Percentiles rank a stretch among this genome's conserved stretches.
phyloP scores from a whole-genome alignment of 495 filamentous ascomycete species.

The Hamigera avellanea region DNA sequence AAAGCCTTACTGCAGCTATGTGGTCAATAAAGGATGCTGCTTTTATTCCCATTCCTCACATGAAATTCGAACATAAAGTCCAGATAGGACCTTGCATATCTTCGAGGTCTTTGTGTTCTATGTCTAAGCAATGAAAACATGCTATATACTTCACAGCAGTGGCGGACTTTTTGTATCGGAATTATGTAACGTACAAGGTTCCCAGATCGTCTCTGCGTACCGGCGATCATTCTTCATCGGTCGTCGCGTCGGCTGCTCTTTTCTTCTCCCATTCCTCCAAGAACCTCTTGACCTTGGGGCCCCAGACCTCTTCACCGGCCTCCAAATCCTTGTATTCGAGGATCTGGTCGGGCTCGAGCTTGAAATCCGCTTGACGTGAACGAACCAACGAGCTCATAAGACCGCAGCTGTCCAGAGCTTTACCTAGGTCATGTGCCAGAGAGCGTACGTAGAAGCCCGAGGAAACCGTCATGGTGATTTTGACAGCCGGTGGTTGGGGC shows the following conservation, averaged over 20 bases:
- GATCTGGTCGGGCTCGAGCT: slow-evolving; percentile 51
- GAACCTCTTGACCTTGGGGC: slow-evolving; percentile 54
- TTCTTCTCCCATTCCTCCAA: slow-evolving; percentile 49
- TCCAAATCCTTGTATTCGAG: slow-evolving; percentile 73
- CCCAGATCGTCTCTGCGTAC: no score
- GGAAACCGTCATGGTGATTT: slow-evolving; percentile 81
- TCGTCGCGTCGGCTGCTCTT: slow-evolving; percentile 10
- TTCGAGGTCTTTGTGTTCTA: no score
- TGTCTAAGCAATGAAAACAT: no score
- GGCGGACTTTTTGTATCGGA: no score
- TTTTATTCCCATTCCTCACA: no score
- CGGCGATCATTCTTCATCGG: slow-evolving; percentile 2
- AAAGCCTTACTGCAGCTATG: no score
- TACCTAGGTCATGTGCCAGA: slow-evolving; percentile 82
- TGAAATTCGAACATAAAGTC: no score
- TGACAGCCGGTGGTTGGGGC: slow-evolving; percentile 53
- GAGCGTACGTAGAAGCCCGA: slow-evolving; percentile 97
- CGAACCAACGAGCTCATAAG: slow-evolving; percentile 81
- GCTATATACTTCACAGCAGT: no score
- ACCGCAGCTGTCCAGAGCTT: slow-evolving; percentile 66
- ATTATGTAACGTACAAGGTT: no score
- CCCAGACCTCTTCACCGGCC: slow-evolving; percentile 75
- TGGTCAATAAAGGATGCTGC: no score
- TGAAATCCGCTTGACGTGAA: slow-evolving; percentile 69
- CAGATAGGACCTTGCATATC: no score